Evolutionary conservation across 495 filamentous ascomycete species (phyloP).

Genomic region (Neurospora tetrasperma): DNA sequence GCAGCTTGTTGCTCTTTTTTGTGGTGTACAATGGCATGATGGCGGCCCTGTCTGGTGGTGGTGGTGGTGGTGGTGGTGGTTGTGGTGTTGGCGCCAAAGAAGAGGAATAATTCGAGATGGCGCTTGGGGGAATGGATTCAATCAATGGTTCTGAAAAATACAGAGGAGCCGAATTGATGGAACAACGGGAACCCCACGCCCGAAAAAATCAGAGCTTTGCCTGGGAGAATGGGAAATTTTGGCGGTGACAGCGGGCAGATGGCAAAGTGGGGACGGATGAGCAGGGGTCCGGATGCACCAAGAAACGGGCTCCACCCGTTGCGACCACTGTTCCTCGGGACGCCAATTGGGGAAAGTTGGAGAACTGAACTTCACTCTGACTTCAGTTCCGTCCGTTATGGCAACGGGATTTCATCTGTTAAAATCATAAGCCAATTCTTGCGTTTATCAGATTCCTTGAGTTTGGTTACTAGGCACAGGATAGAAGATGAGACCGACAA

Average conservation of each 20-base stretch:
- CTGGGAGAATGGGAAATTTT: slow-evolving; percentile 29
- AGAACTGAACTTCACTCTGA: background rate
- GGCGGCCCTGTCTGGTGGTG: background rate
- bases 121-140: background rate
- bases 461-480: no score
- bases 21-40: slow-evolving; percentile 22
- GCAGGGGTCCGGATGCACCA: background rate
- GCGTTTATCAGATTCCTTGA: no score
- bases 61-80: background rate
- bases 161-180: slow-evolving; percentile 2
- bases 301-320: background rate
- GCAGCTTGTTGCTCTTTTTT: slow-evolving; percentile 25
- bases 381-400: no score
- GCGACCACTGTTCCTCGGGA: background rate
- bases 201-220: slow-evolving; percentile 18
- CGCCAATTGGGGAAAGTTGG: background rate
- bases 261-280: slow-evolving; percentile 1
- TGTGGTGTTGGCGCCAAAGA: background rate
- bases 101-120: background rate
- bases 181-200: slow-evolving; percentile 9
- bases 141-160: slow-evolving; percentile 3
- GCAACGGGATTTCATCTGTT: no score
- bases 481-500: slow-evolving; percentile 35
- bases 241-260: slow-evolving; percentile 37
- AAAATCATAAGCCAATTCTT: no score